Evolutionary conservation across 2,329 filamentous ascomycete species (phyloP), one percentile per base, ranked within the genome.

Genomic region (Alternaria sp.): DNA sequence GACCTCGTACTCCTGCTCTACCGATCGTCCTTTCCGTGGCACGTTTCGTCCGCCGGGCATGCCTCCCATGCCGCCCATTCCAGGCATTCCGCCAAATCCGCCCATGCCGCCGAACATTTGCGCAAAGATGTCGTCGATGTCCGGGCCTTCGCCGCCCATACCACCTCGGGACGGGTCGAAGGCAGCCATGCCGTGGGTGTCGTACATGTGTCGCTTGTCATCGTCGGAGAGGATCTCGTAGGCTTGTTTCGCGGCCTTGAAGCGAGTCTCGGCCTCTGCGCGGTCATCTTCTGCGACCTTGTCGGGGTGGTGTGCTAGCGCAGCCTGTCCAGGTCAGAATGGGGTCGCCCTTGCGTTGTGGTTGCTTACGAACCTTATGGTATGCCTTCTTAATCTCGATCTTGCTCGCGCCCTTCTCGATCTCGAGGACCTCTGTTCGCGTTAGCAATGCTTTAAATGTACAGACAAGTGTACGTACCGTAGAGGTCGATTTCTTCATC

Each of bases 211-310:
- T 75, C 96, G 91, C 81, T 97, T 97, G 66, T 98, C 89, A 67
- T 98, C 95, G 85, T 99, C 95, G 82, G 89, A 91, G 59, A 99
- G 93, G 78, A 99, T 98, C 79, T 99, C 96, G 85, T 99, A 99
- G 72, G 96, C 96, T 83, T 96, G 91, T 64, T 92, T 94, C 61
- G 97, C 90, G 59, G 90, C 85, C 83, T 99, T 99, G 89, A 99
- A 99, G 77, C 90, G 93, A 77, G 90, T 86, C 80, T 98, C 96
- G 64, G 96, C 93, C 70, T 91, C 91, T 77, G 90, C 90, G 71
- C 95, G 91, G 77, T 94, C 89, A 26, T 91, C 89, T 81, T 95
- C 93, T 72, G 93, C 86, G 61, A 97, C 96, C 84, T 99, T 99
- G 83, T 99, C 96, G 50, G 96, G 96, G 77, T 99, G 96, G 77